Evolutionary conservation across 805 yeast genomes (phyloP), one percentile per base, ranked within the genome.

Genomic region (Barnettozyma pratensis): DNA sequence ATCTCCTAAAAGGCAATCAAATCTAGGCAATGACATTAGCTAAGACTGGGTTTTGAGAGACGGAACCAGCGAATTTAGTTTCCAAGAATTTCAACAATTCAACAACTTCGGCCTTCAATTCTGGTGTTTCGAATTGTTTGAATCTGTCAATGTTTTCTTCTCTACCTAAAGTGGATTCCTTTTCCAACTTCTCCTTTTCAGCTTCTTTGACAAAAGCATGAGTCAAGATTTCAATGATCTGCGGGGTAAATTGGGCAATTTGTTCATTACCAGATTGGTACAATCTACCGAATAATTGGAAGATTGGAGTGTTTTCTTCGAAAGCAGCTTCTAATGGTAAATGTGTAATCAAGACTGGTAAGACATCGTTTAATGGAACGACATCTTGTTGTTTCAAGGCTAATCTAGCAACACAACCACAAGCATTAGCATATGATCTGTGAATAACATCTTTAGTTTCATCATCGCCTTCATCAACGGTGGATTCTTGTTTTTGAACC

Each of bases 401-500:
- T 87, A 94, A 76, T 70, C 99, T 82, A 14, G 96, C 91, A 49
- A 91, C 96, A 77, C 98, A 94, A 40, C 99, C 99, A 67, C 94
- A 85, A 5, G 96, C 96, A 67, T 94, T 94, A 51, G 98, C 97
- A 57, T 80, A 81, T 6, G 95, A 81, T 72, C 96, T 79, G 70
- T 84, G 83, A 58, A 87, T 79, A 51, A 81, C 85, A 55, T 89
- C 96, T 61, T 77, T 78, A 34, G 87, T 75, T 66, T 86, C 92
- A 56, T 85, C 95, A 60, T 83, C 89, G 53, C 80, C 86, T 48
- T 73, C 80, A 47, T 70, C 77, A 41, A 64, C 66, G 42, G 64
- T 58, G 25, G 72, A 58, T 48, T 80, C 84, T 70, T 85, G 86
- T 67, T 79, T 81, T 66, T 87, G 88, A 52, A 89, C 90, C 66